Conservation (phyloP, 2,329 filamentous ascomycete genomes). For the Pezizomycotina sp. region DNA sequence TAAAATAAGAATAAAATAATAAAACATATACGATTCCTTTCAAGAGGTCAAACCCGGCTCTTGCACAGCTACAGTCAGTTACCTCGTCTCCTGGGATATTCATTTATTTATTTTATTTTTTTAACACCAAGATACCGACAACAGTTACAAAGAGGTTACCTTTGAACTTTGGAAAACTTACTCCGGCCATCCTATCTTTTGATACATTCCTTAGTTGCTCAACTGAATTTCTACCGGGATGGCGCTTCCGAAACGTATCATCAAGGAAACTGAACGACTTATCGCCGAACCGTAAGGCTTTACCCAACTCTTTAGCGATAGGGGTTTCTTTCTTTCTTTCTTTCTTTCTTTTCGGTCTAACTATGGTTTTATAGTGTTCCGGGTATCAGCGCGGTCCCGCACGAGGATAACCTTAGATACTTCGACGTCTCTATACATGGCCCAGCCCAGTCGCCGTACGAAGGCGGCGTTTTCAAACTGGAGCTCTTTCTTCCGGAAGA, state of each 20-base stretch:
- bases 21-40: too few species aligned
- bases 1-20: too few species aligned
- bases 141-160: too few species aligned
- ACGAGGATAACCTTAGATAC: conserved; percentile 93
- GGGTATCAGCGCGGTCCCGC: conserved; percentile 86
- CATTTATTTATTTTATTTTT: too few species aligned
- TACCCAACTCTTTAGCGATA: conserved; percentile 2
- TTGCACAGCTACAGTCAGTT: too few species aligned
- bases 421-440: conserved; percentile 96
- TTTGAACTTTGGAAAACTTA: too few species aligned
- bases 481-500: conserved; percentile 96
- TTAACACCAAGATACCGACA: too few species aligned
- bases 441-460: conserved; percentile 34
- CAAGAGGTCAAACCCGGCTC: too few species aligned
- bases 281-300: conserved; percentile 82
- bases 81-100: too few species aligned
- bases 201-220: conserved; percentile 2
- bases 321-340: conserved; percentile 9
- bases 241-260: conserved; percentile 87
- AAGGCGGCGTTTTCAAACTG: conserved; percentile 79
- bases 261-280: conserved; percentile 95
- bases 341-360: too few species aligned
- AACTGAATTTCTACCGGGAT: conserved; percentile 26
- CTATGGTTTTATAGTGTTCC: conserved; percentile 49
- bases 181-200: conserved; percentile 21